Evolutionary conservation across 2,329 filamentous ascomycete genomes (phyloP).

Genomic region (Fusarium secorum): DNA sequence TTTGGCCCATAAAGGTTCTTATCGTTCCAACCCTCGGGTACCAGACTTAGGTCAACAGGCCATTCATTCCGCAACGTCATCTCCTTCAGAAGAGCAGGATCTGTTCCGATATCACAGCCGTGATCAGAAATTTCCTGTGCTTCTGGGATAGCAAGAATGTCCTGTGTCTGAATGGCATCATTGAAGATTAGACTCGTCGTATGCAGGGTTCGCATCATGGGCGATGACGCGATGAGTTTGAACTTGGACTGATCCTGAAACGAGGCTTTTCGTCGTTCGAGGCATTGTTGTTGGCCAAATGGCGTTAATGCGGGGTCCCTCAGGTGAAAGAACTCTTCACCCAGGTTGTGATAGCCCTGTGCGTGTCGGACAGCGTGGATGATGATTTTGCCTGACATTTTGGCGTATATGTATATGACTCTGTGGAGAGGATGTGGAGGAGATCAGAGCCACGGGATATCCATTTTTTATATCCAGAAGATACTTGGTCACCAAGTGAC

Average conservation of each 20-base stretch:
- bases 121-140: slow-evolving; percentile 33
- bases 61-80: background rate
- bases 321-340: slow-evolving; percentile 29
- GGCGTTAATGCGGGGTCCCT: slow-evolving; percentile 28
- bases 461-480: background rate
- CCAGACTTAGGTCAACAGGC: slow-evolving; percentile 26
- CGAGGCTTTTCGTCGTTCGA: slow-evolving; percentile 16
- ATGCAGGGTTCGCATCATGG: slow-evolving; percentile 21
- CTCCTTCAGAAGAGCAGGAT: background rate
- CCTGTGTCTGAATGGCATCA: slow-evolving; percentile 9
- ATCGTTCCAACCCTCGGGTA: slow-evolving; percentile 13
- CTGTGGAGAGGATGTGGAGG: background rate
- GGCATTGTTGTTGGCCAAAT: slow-evolving; percentile 26
- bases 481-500: background rate
- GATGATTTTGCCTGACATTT: slow-evolving; percentile 16
- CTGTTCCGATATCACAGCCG: slow-evolving; percentile 21
- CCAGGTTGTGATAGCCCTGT: slow-evolving; percentile 31
- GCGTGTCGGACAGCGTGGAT: slow-evolving; percentile 29
- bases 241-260: slow-evolving; percentile 32
- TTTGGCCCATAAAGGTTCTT: slow-evolving; percentile 27
- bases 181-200: slow-evolving; percentile 20
- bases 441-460: background rate
- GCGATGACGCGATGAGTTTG: slow-evolving; percentile 22
- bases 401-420: background rate
- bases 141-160: slow-evolving; percentile 26